Evolutionary conservation across 441 rosid genomes (phyloP).

Genomic region (Adansonia rubrostipa): DNA sequence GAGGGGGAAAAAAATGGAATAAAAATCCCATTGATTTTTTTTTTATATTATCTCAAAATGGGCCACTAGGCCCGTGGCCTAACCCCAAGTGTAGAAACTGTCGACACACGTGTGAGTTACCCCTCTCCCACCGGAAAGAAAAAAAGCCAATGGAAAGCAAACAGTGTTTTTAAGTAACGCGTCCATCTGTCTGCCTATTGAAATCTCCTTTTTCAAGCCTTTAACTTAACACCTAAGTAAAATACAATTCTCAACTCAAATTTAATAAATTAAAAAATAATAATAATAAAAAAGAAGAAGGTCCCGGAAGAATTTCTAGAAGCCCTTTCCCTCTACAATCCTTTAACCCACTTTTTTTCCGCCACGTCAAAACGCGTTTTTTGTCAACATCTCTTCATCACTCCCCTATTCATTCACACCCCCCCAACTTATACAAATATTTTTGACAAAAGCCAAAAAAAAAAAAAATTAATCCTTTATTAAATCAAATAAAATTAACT

Average conservation of each 20-base stretch:
- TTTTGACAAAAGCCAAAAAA: background rate
- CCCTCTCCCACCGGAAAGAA: background rate
- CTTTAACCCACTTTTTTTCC: background rate
- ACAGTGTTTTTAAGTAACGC: background rate
- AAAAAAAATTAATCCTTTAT: background rate
- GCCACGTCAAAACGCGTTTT: constrained; percentile 60
- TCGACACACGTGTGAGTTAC: background rate
- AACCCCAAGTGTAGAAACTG: too few relatives aligned
- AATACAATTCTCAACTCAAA: background rate
- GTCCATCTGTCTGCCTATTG: too few relatives aligned
- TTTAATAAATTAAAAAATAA: background rate
- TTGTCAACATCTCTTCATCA: constrained; percentile 20
- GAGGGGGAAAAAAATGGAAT: too few relatives aligned
- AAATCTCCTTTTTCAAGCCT: background rate
- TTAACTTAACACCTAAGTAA: constrained; percentile 34
- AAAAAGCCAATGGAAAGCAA: background rate
- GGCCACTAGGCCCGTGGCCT: too few relatives aligned
- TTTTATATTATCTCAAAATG: too few relatives aligned
- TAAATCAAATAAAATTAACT: background rate
- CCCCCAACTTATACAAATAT: background rate
- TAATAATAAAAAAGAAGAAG: background rate
- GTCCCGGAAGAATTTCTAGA: constrained; percentile 37
- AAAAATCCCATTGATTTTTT: too few relatives aligned
- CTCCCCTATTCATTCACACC: constrained; percentile 6
- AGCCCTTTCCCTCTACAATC: constrained; percentile 1